These are phyloP conservation scores for Emmonsia crescens DNA, from an alignment of 2,329 filamentous ascomycete species.

Conservation along the genomic window DNA sequence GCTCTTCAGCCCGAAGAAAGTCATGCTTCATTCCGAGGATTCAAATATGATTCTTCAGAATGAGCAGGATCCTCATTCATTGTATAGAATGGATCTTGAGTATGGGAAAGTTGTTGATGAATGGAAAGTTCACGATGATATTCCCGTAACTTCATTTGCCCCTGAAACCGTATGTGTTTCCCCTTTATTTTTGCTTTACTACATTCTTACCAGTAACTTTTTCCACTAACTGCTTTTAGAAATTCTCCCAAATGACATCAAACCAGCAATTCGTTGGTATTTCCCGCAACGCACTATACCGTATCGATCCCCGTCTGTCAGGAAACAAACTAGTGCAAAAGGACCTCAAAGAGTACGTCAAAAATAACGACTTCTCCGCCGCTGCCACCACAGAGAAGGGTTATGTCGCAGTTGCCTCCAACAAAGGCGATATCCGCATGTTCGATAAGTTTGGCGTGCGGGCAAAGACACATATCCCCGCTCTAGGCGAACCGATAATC, in stretches of 20 bases:
- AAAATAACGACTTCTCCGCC: slow-evolving; percentile 95
- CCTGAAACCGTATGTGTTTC: slow-evolving; percentile 59
- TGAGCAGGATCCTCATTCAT: slow-evolving; percentile 67
- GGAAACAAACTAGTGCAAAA: slow-evolving; percentile 89
- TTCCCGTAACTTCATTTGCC: slow-evolving; percentile 80
- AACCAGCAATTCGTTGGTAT: slow-evolving; percentile 93
- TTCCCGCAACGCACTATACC: slow-evolving; percentile 84
- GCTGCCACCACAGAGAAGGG: slow-evolving; percentile 92
- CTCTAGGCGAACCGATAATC: slow-evolving; percentile 86
- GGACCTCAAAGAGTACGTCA: slow-evolving; percentile 88
- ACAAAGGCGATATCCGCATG: slow-evolving; percentile 93
- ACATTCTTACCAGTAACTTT: background rate
- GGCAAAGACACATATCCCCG: slow-evolving; percentile 93
- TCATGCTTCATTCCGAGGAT: slow-evolving; percentile 90
- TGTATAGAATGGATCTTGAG: slow-evolving; percentile 96
- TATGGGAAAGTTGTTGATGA: slow-evolving; percentile 97
- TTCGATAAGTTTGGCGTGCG: slow-evolving; percentile 96
- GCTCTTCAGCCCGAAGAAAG: slow-evolving; percentile 87
- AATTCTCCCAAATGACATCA: slow-evolving; percentile 94
- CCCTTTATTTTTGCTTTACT: background rate
- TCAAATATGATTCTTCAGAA: slow-evolving; percentile 84
- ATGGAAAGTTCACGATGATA: slow-evolving; percentile 97
- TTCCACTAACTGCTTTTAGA: slow-evolving; percentile 39
- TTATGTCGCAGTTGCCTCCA: slow-evolving; percentile 91
- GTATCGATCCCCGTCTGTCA: slow-evolving; percentile 78